Evolutionary conservation across 441 rosid species (phyloP), one percentile per base, ranked within the genome.

Genomic region (Francoa sonchifolia): DNA sequence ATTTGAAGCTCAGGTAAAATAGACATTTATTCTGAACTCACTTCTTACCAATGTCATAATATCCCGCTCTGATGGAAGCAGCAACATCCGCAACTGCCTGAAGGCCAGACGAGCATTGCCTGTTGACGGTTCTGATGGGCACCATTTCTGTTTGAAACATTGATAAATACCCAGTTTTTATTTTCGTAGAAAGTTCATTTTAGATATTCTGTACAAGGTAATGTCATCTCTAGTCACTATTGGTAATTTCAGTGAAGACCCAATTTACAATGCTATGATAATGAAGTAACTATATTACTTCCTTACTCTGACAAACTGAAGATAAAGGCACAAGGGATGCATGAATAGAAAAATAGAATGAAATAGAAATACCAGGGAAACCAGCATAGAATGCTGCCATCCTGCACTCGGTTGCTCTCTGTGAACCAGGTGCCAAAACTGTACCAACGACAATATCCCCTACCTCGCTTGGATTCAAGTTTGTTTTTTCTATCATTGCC

Each of bases 31-130:
- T n/a, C n/a, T n/a, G n/a, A n/a, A n/a, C n/a, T n/a, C n/a, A n/a
- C n/a, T n/a, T n/a, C 71, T 44, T 54, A 90, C 96, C 99, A 40
- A 90, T 90, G 43, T 86, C 96, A 57, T 90, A 90, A 61, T 77
- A 90, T 38, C 99, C 99, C 21, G 95, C 96, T 73, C 72, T 86
- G 15, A 90, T 86, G 46, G 94, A 83, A 18, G 99, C 96, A 19
- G 96, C 99, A n/a, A 90, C 99, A 31, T 90, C 99, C 53, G 96
- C 99, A 69, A 90, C 95, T 11, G 99, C 99, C 59, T 90, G 96
- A 68, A 90, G 94, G 48, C 99, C 99, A 42, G 99, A 90, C 2
- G 99, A 80, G 45, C 99, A 90, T 49, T 86, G 99, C 63, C 96
- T 74, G 53, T 90, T 90, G 55, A 90, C 99, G 44, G 96, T 90